Evolutionary conservation across 2,329 filamentous ascomycete genomes (phyloP), one percentile per base, ranked within the genome.

Genomic region (Esteya vermicola): DNA sequence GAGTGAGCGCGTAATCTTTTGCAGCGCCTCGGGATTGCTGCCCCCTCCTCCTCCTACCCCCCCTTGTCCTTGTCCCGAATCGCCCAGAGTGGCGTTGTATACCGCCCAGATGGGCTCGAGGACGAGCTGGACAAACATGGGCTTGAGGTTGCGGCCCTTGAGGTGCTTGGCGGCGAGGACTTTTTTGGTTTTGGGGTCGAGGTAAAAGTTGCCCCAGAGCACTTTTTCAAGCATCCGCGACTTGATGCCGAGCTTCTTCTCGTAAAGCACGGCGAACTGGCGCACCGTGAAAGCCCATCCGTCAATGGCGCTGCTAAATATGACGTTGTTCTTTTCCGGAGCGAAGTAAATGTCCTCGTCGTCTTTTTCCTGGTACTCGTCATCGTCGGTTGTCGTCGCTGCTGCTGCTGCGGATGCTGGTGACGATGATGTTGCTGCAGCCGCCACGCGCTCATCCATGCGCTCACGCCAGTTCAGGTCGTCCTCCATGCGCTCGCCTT

Each of bases 251-350:
- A 98, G 72, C 58, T 98, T 98, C 66, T 88, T 93, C 61, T 96
- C 89, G 54, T 96, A 98, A 22, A 96, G 65, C 28, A 75, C 75
- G 16, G 91, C 88, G 56, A 98, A 98, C 52, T 98, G 91, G 38
- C 86, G 76, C 37, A 94, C 80, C 0, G 91, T 98, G 53, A 98
- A 98, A 3, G 91, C 91, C 91, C 91, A 98, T n/a, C 91, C 91
- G 55, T 98, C 91, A 42, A 94, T 81, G 44, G 91, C 91, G 56
- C 89, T 96, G 64, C 85, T 86, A 58, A 98, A 98, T 47, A 98
- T 96, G 57, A 98, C 91, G 54, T 98, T 98, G 59, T 95, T 95
- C 60, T 89, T 93, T 55, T 98, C 91, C 0, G 91, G 91, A 1
- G 91, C 85, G 60, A 98, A 98, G 58, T 98, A 98, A 21, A 98